phyloP scores from a whole-genome alignment of 306 rosid genomes.

The Prosopis cineraria region DNA sequence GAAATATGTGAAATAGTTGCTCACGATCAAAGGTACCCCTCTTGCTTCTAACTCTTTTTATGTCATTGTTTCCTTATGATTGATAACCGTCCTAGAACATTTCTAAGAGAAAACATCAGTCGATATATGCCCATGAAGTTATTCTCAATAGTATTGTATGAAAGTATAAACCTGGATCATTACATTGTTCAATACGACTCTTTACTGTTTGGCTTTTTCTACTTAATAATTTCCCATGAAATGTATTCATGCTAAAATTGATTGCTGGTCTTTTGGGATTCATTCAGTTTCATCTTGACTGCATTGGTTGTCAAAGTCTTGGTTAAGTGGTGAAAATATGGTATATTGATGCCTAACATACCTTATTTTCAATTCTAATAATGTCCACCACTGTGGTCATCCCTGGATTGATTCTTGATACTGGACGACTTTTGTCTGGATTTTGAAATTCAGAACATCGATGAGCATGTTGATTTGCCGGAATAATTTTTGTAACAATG shows the following conservation, averaged over 20 bases:
- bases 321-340: conserved; percentile 3
- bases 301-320: background rate
- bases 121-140: background rate
- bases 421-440: conserved; percentile 3
- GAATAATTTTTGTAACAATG: conserved; percentile 1
- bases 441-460: conserved; percentile 19
- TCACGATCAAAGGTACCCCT: conserved; percentile 70
- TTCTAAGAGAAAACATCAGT: conserved; percentile 17
- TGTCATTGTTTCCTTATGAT: conserved; percentile 24
- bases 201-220: background rate
- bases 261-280: conserved; percentile 1
- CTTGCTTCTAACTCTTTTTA: conserved; percentile 4
- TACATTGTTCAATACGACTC: background rate
- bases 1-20: conserved; percentile 88
- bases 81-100: conserved; percentile 18
- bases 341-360: conserved; percentile 6
- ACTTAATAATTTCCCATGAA: background rate
- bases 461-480: conserved; percentile 26
- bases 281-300: conserved; percentile 12
- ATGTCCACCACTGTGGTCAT: conserved; percentile 3
- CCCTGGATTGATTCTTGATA: background rate
- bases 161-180: background rate
- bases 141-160: conserved; percentile 7
- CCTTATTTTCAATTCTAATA: conserved; percentile 8
- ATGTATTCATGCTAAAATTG: background rate